Percentiles rank a stretch among this genome's conserved stretches.
These are phyloP conservation scores for Jamesozyma spencerorum DNA, from an alignment of 805 yeast genomes.

Conservation along the genomic window DNA sequence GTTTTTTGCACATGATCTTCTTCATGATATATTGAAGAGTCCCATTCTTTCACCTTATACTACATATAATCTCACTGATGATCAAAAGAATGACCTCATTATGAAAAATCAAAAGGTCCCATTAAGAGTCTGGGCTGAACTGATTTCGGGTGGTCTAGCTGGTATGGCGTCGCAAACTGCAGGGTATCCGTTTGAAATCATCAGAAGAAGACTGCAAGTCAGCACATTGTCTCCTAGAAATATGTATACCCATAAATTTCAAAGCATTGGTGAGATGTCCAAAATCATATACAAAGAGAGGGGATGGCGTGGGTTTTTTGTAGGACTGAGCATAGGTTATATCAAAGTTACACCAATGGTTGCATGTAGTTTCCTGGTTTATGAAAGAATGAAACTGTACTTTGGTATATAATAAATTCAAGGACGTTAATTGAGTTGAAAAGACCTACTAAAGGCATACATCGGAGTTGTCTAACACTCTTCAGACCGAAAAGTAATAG, in stretches of 20 bases:
- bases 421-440: neutral
- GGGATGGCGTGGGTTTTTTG: conserved; percentile 83
- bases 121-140: conserved; percentile 82
- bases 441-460: no score
- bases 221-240: conserved; percentile 62
- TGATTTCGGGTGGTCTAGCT: conserved; percentile 90
- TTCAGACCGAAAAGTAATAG: no score
- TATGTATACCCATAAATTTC: conserved; percentile 35
- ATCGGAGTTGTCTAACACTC: no score
- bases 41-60: conserved; percentile 45
- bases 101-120: conserved; percentile 43
- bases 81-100: conserved; percentile 11
- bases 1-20: conserved; percentile 83
- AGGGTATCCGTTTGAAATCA: conserved; percentile 92
- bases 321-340: conserved; percentile 92
- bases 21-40: conserved; percentile 81
- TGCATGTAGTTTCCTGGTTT: conserved; percentile 90
- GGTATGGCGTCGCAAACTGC: conserved; percentile 95
- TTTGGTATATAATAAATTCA: conserved; percentile 57
- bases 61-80: conserved; percentile 26
- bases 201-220: conserved; percentile 92
- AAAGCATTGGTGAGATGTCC: conserved; percentile 32
- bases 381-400: conserved; percentile 70
- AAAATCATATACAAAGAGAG: conserved; percentile 54
- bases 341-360: conserved; percentile 95